These are phyloP conservation scores for Neocallimastix lanati DNA, from an alignment of 192 early-diverging fungal genomes.

Conservation along the genomic window DNA sequence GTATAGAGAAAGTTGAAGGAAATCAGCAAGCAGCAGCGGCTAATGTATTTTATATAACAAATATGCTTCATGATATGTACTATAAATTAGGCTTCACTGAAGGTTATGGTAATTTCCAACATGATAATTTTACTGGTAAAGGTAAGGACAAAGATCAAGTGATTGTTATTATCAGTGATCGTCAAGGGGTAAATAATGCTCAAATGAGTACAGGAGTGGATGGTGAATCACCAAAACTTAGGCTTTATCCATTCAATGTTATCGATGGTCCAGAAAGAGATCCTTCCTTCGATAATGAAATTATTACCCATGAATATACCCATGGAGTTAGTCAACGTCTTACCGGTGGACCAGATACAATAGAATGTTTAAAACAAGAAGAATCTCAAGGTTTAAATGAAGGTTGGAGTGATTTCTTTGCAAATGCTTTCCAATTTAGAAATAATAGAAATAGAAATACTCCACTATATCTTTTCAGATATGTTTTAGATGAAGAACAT, in stretches of 20 bases:
- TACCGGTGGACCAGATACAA: slow-evolving; percentile 77
- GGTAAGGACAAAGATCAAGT: background rate
- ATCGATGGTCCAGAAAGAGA: background rate
- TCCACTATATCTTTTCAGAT: background rate
- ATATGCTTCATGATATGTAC: background rate
- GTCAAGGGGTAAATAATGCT: background rate
- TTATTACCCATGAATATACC: slow-evolving; percentile 67
- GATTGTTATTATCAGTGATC: background rate
- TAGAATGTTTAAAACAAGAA: too few relatives aligned
- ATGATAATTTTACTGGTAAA: background rate
- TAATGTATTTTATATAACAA: background rate
- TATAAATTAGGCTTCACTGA: background rate
- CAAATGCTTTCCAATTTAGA: slow-evolving; percentile 8
- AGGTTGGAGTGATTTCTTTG: slow-evolving; percentile 89
- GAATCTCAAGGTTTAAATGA: slow-evolving; percentile 46
- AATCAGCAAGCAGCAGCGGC: background rate
- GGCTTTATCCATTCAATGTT: background rate
- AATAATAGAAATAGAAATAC: background rate
- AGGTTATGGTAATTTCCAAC: background rate
- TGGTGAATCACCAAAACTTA: background rate
- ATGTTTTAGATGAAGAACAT: background rate
- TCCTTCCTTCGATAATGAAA: background rate
- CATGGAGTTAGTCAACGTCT: slow-evolving; percentile 83
- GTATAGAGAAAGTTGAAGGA: background rate
- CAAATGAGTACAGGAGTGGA: background rate